Percentiles rank a stretch among this genome's conserved stretches.
Conservation (phyloP, 306 rosid species). For the Elaeagnus macrophylla region DNA sequence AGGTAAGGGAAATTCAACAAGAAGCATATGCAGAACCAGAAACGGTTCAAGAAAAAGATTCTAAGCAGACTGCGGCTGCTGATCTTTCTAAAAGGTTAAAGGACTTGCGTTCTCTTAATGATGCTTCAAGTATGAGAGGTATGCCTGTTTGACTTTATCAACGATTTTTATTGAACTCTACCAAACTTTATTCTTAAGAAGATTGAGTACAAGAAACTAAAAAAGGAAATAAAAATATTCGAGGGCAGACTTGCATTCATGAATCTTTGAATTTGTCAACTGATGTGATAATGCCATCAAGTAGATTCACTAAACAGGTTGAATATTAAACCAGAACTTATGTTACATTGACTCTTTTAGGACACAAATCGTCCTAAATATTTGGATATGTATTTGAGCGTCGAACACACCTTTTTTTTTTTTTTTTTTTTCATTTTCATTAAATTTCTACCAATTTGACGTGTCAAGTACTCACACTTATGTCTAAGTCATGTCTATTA, state of each 20-base stretch:
- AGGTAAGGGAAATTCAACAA: constrained; percentile 89
- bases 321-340: no score
- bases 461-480: no score
- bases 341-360: no score
- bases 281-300: no score
- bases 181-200: background rate
- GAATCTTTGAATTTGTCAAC: no score
- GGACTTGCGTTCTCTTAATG: constrained; percentile 71
- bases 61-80: constrained; percentile 74
- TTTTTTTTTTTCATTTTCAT: no score
- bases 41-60: constrained; percentile 47
- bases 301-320: no score
- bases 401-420: no score
- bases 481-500: no score
- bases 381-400: no score
- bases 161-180: background rate
- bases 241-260: background rate
- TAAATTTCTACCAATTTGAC: no score
- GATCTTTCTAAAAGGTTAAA: constrained; percentile 88
- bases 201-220: background rate
- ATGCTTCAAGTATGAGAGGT: constrained; percentile 90
- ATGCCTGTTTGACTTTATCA: constrained; percentile 3
- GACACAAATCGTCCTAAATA: no score
- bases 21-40: constrained; percentile 59
- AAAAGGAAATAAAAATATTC: background rate